Evolutionary conservation across 192 early-diverging fungal genomes (phyloP).

Genomic region (Coemansia reversa): DNA sequence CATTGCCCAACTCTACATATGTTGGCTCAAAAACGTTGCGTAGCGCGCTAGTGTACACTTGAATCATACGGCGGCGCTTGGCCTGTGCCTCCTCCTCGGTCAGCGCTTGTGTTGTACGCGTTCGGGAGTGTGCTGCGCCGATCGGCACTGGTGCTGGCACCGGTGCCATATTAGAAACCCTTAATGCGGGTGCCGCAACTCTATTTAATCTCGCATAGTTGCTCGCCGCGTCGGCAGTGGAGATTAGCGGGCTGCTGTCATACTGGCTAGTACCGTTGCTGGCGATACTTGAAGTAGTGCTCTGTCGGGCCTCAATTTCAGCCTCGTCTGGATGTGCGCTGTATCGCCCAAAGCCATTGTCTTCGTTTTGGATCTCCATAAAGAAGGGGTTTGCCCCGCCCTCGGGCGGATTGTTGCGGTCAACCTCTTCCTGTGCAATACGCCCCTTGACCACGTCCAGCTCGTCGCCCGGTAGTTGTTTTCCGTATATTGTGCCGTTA

Average conservation of each 20-base stretch:
- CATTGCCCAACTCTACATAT: slow-evolving; percentile 61
- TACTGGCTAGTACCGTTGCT: slow-evolving; percentile 44
- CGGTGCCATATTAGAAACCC: slow-evolving; percentile 1
- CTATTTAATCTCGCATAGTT: not conserved
- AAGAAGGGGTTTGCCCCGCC: slow-evolving; percentile 44
- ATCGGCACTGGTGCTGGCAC: slow-evolving; percentile 19
- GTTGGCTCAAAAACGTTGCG: slow-evolving; percentile 65
- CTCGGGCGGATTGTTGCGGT: slow-evolving; percentile 55
- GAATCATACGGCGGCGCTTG: slow-evolving; percentile 52
- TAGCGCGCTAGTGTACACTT: slow-evolving; percentile 59
- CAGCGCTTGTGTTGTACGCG: slow-evolving; percentile 31
- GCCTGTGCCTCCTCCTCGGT: slow-evolving; percentile 35
- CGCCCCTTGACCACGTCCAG: slow-evolving; percentile 59
- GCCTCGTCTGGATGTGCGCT: slow-evolving; percentile 6
- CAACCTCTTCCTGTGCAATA: slow-evolving; percentile 55
- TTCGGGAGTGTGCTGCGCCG: slow-evolving; percentile 23
- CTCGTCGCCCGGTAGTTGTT: slow-evolving; percentile 67
- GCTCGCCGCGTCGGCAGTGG: slow-evolving; percentile 28
- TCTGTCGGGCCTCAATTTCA: slow-evolving; percentile 11
- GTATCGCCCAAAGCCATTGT: slow-evolving; percentile 14
- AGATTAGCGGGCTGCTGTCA: slow-evolving; percentile 50
- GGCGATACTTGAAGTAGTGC: slow-evolving; percentile 33
- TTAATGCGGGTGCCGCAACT: not conserved
- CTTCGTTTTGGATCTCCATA: slow-evolving; percentile 42
- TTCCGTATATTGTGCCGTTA: slow-evolving; percentile 83